These are phyloP conservation scores for Melaleuca quinquenervia DNA, from an alignment of 345 rosid species.

Conservation along the genomic window DNA sequence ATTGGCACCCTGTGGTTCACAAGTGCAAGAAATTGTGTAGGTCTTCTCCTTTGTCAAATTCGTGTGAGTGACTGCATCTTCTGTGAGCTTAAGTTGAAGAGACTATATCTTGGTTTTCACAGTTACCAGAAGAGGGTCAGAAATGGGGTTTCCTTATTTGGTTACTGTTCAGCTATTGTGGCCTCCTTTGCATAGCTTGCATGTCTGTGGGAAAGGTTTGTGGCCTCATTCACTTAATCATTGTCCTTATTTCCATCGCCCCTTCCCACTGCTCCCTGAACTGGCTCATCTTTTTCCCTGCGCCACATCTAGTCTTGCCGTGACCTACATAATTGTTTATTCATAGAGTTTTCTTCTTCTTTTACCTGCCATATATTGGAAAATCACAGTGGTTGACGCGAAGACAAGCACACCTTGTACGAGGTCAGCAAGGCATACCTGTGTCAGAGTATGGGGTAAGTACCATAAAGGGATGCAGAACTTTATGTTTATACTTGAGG, in stretches of 20 bases:
- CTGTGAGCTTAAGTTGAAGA: not conserved
- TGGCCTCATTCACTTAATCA: not conserved
- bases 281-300: not conserved
- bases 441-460: conserved; percentile 91
- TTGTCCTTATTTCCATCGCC: not conserved
- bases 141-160: conserved; percentile 98
- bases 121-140: conserved; percentile 94
- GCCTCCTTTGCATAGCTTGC: conserved; percentile 75
- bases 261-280: not conserved
- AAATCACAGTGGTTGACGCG: conserved; percentile 64
- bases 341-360: not conserved
- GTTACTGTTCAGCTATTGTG: conserved; percentile 94
- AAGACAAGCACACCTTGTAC: conserved; percentile 71
- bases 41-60: conserved; percentile 5
- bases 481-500: not conserved
- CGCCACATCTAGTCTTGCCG: not conserved
- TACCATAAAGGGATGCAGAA: not conserved
- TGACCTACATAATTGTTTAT: not conserved
- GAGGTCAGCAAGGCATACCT: conserved; percentile 96
- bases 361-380: not conserved
- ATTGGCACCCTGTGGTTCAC: conserved; percentile 89
- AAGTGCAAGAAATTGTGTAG: conserved; percentile 67
- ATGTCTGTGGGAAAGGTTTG: conserved; percentile 72
- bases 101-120: conserved; percentile 2
- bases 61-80: not conserved